phyloP scores from a whole-genome alignment of 2,329 filamentous ascomycete genomes.

The Cladobotryum mycophilum region DNA sequence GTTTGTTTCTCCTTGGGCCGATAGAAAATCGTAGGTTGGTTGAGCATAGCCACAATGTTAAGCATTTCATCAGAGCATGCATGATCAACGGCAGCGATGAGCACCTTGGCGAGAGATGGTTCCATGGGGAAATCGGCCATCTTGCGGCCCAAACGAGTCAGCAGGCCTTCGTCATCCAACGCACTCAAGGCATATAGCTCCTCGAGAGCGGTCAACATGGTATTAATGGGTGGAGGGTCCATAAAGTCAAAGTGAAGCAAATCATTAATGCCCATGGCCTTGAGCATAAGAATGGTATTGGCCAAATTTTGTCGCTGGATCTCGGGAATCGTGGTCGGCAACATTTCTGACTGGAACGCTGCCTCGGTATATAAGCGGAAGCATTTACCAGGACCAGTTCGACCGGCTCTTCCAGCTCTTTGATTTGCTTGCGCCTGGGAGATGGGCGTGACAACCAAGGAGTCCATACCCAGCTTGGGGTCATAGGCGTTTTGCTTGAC shows the following conservation, averaged over 20 bases:
- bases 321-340: constrained; percentile 91
- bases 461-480: constrained; percentile 96
- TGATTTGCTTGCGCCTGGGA: constrained; percentile 96
- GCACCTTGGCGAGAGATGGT: constrained; percentile 79
- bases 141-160: constrained; percentile 86
- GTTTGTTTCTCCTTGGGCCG: constrained; percentile 95
- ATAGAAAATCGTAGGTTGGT: constrained; percentile 81
- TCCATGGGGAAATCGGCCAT: constrained; percentile 99
- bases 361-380: constrained; percentile 94
- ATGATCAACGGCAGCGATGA: constrained; percentile 82
- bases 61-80: constrained; percentile 91
- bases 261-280: constrained; percentile 99
- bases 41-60: constrained; percentile 91
- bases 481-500: constrained; percentile 98
- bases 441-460: constrained; percentile 89
- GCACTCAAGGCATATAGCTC: constrained; percentile 89
- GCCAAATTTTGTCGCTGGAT: constrained; percentile 93
- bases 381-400: constrained; percentile 93
- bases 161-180: constrained; percentile 87
- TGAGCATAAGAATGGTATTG: constrained; percentile 92
- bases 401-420: constrained; percentile 81
- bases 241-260: constrained; percentile 97
- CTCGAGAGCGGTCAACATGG: constrained; percentile 92
- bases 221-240: constrained; percentile 96
- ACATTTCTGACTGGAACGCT: constrained; percentile 93